A percentile compares a stretch with the other conserved stretches of the same genome.
Conservation (phyloP, 2,329 filamentous ascomycete genomes). For the Colletotrichum truncatum region DNA sequence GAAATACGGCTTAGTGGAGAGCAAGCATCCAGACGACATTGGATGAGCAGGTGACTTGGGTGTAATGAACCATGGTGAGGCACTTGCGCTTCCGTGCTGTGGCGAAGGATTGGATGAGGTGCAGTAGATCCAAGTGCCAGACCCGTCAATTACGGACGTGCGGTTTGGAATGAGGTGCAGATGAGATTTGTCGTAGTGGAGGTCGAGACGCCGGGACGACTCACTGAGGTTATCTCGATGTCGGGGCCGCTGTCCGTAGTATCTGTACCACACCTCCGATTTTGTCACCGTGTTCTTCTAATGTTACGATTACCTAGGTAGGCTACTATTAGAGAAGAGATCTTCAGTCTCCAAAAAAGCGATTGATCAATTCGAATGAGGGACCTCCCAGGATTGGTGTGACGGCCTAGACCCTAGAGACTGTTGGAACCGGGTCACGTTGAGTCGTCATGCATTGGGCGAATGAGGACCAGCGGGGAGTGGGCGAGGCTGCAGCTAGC, state of each 20-base stretch:
- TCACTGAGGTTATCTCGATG: slow-evolving; percentile 3
- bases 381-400: slow-evolving; percentile 4
- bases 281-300: neutral
- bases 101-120: slow-evolving; percentile 12
- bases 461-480: slow-evolving; percentile 18
- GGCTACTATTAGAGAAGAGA: neutral
- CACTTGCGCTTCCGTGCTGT: slow-evolving; percentile 25
- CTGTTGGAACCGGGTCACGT: slow-evolving; percentile 17
- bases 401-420: neutral
- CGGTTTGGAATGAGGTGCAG: neutral
- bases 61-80: slow-evolving; percentile 17
- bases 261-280: neutral
- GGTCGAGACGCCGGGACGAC: neutral
- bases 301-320: neutral
- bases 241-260: neutral
- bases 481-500: slow-evolving; percentile 17
- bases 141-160: slow-evolving; percentile 2
- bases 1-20: neutral
- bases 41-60: neutral
- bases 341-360: neutral
- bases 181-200: neutral
- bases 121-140: slow-evolving; percentile 1
- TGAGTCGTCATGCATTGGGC: neutral
- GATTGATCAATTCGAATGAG: slow-evolving; percentile 2
- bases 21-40: neutral